Percentiles rank a stretch among this genome's conserved stretches.
Conservation (phyloP, 306 rosid genomes). For the Canavalia ensiformis region DNA sequence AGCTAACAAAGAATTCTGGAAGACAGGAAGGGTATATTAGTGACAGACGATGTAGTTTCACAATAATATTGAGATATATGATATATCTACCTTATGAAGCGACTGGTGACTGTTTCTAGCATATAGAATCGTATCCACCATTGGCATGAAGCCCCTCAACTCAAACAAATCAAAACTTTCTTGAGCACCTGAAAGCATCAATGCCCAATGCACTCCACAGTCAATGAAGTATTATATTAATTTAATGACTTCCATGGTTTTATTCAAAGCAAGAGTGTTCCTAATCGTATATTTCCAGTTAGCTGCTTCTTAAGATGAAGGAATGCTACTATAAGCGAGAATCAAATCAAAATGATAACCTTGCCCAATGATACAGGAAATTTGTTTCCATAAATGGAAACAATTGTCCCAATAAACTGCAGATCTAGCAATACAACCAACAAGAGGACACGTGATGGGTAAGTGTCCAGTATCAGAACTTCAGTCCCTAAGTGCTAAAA, state of each 20-base stretch:
- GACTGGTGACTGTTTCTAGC: conserved; percentile 33
- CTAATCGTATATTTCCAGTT: background rate
- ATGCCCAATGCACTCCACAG: conserved; percentile 21
- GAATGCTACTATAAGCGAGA: conserved; percentile 26
- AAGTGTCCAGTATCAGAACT: conserved; percentile 29
- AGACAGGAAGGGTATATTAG: conserved; percentile 50
- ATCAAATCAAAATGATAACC: conserved; percentile 21
- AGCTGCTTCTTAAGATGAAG: conserved; percentile 14
- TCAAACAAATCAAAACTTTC: conserved; percentile 36
- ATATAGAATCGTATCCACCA: conserved; percentile 48
- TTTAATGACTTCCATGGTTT: background rate
- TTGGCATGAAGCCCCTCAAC: conserved; percentile 44
- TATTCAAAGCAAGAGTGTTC: conserved; percentile 22
- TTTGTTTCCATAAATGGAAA: conserved; percentile 20
- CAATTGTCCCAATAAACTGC: conserved; percentile 11
- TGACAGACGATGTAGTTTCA: conserved; percentile 36
- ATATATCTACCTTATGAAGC: conserved; percentile 54
- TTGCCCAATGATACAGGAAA: conserved; percentile 40
- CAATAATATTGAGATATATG: conserved; percentile 48
- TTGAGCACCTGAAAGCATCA: conserved; percentile 46
- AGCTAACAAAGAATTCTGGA: conserved; percentile 47
- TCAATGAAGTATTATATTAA: conserved; percentile 32
- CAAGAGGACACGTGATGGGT: background rate
- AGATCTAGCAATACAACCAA: conserved; percentile 18
- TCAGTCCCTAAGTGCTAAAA: background rate